Conservation (phyloP, 1,139 yeast genomes). For the Lodderomyces orthopsilosis region DNA sequence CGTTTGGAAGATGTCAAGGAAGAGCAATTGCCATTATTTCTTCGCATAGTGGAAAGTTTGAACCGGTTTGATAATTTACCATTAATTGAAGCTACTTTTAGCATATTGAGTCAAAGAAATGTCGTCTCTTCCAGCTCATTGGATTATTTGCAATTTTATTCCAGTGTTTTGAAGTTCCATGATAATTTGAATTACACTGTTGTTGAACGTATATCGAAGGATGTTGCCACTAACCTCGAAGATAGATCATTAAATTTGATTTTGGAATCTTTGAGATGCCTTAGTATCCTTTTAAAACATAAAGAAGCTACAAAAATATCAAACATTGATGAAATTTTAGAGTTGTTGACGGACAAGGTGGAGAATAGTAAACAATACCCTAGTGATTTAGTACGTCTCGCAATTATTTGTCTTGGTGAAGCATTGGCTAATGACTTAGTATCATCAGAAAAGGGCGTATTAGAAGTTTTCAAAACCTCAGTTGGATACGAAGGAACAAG, state of each 20-base stretch:
- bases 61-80: conserved; percentile 18
- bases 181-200: conserved; percentile 10
- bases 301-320: conserved; percentile 29
- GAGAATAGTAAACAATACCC: conserved; percentile 42
- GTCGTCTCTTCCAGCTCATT: conserved; percentile 23
- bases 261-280: conserved; percentile 47
- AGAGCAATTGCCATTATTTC: conserved; percentile 22
- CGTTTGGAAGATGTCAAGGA: conserved; percentile 17
- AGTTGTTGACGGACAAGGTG: conserved; percentile 28
- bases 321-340: conserved; percentile 19
- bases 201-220: conserved; percentile 37
- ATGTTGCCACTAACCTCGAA: conserved; percentile 40
- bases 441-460: conserved; percentile 12
- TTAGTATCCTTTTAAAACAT: conserved; percentile 11
- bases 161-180: conserved; percentile 19
- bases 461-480: conserved; percentile 21
- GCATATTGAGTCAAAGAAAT: conserved; percentile 17
- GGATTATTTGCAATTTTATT: conserved; percentile 28
- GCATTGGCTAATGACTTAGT: conserved; percentile 18
- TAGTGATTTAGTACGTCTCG: conserved; percentile 49
- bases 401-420: conserved; percentile 38
- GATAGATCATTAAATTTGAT: conserved; percentile 43
- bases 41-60: conserved; percentile 31
- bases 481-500: conserved; percentile 37
- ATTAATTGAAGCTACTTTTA: conserved; percentile 21